Evolutionary conservation across 116 monocot species (phyloP), one percentile per base, ranked within the genome.

Genomic region (Papilionanthe hybrid): DNA sequence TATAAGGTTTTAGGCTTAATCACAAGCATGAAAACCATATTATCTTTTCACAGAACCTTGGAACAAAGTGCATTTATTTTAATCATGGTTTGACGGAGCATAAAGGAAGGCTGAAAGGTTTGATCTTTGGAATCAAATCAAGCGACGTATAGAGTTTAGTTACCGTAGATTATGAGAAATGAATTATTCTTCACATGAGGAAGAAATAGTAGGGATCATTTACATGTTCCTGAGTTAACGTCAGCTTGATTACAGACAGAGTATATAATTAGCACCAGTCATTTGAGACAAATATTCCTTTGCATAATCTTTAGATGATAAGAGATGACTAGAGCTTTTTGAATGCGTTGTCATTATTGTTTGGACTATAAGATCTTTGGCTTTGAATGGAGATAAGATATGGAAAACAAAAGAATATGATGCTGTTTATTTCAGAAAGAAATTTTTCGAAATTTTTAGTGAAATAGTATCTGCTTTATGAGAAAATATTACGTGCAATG

Each of bases 41-140:
- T 71, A 15, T 71, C 30, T 5, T 28, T 71, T 65, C 65, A 32
- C 32, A 32, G 71, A 71, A 71, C 37, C 27, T 71, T 71, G 30
- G 71, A 37, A 71, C 71, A 71, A 71, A 71, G 30, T 32, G 32
- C 23, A 27, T 15, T 13, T 32, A 15, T 71, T 71, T 15, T 32
- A 28, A 71, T 32, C 71, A 71, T 71, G 37, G 71, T 22, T 30
- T 32, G 71, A 71, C 29, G 71, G 37, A 71, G 71, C 11, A 71
- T 71, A 71, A 32, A 71, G 71, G 71, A 1, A 71, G 71, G 37
- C 2, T 12, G 13, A 5, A 15, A 71, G 8, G 9, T 5, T 17
- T 10, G 15, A 71, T 65, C 25, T 65, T 10, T 65, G 65, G 65
- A 63, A 32, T 27, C 30, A 15, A 71, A 71, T 15, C 12, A 28